Evolutionary conservation across 1,284 basidiomycete genomes (phyloP).

Genomic region (Melampsora americana): DNA sequence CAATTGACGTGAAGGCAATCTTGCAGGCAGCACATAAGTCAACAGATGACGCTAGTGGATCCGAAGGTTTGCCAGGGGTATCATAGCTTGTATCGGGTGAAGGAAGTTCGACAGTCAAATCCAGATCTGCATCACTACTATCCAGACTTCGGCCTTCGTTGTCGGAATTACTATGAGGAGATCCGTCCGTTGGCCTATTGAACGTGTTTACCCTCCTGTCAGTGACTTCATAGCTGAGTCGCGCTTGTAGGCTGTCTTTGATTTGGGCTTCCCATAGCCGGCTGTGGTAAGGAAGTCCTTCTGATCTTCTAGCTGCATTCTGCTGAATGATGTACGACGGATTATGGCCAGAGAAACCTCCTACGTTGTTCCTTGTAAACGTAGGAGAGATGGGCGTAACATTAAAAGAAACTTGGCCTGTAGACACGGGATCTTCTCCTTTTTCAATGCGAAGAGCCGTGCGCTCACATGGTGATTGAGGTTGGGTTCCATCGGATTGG

Average conservation of each 20-base stretch:
- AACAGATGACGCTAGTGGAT: neutral
- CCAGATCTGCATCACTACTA: constrained; percentile 1
- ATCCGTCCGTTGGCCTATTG: neutral
- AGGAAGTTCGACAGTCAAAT: neutral
- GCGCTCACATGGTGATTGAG: constrained; percentile 2
- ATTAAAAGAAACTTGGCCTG: neutral
- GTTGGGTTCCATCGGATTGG: neutral
- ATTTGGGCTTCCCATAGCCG: neutral
- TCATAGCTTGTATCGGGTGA: constrained; percentile 5
- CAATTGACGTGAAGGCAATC: neutral
- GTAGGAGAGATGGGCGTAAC: neutral
- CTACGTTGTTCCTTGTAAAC: neutral
- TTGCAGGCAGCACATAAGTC: neutral
- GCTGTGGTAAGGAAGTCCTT: neutral
- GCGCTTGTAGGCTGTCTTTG: neutral
- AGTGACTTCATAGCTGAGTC: neutral
- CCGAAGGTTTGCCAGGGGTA: neutral
- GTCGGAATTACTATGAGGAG: neutral
- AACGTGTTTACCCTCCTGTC: neutral
- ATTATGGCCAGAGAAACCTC: neutral
- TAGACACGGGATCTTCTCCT: neutral
- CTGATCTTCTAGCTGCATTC: neutral
- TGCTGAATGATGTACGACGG: neutral
- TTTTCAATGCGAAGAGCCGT: neutral
- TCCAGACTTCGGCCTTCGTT: neutral